Evolutionary conservation across 805 yeast species (phyloP).

Genomic region (Cyberlindnera veronae): DNA sequence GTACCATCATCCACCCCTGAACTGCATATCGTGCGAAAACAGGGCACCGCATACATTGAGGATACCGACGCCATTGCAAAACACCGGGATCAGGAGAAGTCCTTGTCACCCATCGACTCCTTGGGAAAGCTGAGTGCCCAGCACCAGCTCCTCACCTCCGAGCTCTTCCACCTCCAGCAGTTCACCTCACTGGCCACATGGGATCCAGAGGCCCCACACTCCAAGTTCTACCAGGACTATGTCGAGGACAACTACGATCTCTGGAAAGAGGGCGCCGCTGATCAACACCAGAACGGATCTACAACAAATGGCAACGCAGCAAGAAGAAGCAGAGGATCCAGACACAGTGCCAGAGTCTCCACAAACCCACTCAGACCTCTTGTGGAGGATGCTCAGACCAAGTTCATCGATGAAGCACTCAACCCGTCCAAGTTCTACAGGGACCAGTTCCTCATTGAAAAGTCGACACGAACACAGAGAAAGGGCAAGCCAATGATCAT

Average conservation of each 20-base stretch:
- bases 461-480: background rate
- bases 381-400: constrained; percentile 15
- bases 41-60: constrained; percentile 8
- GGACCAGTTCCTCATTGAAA: constrained; percentile 18
- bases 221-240: constrained; percentile 32
- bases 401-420: constrained; percentile 15
- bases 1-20: background rate
- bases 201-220: constrained; percentile 48
- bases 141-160: constrained; percentile 51
- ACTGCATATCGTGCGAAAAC: constrained; percentile 7
- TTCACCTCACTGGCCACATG: constrained; percentile 60
- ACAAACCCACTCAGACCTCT: constrained; percentile 17
- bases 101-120: constrained; percentile 7
- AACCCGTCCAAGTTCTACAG: constrained; percentile 23
- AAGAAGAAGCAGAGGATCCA: constrained; percentile 19
- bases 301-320: constrained; percentile 6
- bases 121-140: constrained; percentile 14
- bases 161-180: constrained; percentile 59
- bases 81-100: constrained; percentile 1
- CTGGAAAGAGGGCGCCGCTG: constrained; percentile 25
- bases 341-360: constrained; percentile 24
- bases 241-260: constrained; percentile 25
- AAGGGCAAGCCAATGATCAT: constrained; percentile 1
- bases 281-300: background rate
- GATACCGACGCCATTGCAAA: constrained; percentile 8